phyloP scores from a whole-genome alignment of 73 alveolate species.

The Paraurostyla sp. region DNA sequence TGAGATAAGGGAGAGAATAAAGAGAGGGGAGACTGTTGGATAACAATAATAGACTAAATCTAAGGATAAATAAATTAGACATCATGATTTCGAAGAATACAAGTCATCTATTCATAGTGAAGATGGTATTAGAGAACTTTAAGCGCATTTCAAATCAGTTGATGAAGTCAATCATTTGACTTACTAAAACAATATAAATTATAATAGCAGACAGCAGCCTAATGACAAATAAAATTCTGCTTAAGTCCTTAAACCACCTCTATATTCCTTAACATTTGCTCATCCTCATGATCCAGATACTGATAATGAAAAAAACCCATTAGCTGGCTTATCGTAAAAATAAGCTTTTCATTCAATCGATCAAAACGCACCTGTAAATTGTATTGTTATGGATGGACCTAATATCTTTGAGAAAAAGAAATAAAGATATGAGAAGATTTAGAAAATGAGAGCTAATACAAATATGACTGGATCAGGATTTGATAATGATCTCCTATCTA shows the following conservation, averaged over 20 bases:
- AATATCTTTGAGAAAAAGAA: conserved; percentile 56
- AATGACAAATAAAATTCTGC: not conserved
- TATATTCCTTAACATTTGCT: conserved; percentile 40
- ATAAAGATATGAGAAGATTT: conserved; percentile 54
- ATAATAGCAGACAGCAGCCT: not conserved
- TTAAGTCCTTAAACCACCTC: conserved; percentile 39
- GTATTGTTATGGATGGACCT: conserved; percentile 56
- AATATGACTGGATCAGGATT: not conserved
- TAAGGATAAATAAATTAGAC: not conserved
- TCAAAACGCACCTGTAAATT: conserved; percentile 43
- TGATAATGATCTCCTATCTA: not conserved
- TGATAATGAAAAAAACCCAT: not conserved
- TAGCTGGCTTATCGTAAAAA: conserved; percentile 16
- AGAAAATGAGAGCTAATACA: conserved; percentile 42
- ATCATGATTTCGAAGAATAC: not conserved
- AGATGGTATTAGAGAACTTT: not conserved
- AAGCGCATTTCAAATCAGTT: conserved; percentile 19
- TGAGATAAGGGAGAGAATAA: conserved; percentile 50
- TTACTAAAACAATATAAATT: not conserved
- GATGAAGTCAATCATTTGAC: conserved; percentile 2
- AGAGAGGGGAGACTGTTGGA: conserved; percentile 52
- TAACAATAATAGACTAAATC: not conserved
- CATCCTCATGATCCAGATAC: conserved; percentile 35
- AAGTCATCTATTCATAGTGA: not conserved
- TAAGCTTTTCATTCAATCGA: conserved; percentile 57